A percentile compares a stretch with the other conserved stretches of the same genome.
phyloP scores from a whole-genome alignment of 179 eudicot genomes.

The Monotropa hypopitys region DNA sequence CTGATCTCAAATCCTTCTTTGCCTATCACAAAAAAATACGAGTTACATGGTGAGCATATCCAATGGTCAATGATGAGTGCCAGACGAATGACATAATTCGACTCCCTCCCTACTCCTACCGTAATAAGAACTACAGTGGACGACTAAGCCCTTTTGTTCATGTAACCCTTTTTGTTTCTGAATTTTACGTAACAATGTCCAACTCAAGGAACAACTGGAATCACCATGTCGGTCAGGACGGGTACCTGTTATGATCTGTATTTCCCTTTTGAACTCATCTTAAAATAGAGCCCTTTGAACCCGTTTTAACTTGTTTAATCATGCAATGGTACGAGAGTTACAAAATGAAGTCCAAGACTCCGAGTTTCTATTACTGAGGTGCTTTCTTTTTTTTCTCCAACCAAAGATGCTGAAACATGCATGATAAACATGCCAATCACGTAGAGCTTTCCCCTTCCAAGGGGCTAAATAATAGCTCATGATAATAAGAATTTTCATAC shows the following conservation, averaged over 20 bases:
- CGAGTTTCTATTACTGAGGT: too few relatives aligned
- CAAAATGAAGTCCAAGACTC: not conserved
- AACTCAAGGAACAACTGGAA: not conserved
- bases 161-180: not conserved
- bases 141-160: not conserved
- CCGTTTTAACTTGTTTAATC: not conserved
- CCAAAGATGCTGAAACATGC: not conserved
- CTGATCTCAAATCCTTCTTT: constrained; percentile 40
- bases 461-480: not conserved
- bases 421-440: not conserved
- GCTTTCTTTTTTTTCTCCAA: not conserved
- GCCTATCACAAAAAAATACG: constrained; percentile 28
- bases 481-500: not conserved
- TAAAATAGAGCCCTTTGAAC: not conserved
- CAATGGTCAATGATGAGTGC: not conserved
- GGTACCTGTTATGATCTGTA: not conserved
- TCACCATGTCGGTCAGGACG: not conserved
- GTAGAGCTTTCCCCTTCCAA: not conserved
- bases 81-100: not conserved
- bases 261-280: not conserved
- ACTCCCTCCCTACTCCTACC: not conserved
- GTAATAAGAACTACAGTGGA: not conserved
- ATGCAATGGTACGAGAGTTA: not conserved
- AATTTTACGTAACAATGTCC: not conserved
- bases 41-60: not conserved